phyloP scores from a whole-genome alignment of 192 early-diverging fungal species.

The Coemansia sp. region DNA sequence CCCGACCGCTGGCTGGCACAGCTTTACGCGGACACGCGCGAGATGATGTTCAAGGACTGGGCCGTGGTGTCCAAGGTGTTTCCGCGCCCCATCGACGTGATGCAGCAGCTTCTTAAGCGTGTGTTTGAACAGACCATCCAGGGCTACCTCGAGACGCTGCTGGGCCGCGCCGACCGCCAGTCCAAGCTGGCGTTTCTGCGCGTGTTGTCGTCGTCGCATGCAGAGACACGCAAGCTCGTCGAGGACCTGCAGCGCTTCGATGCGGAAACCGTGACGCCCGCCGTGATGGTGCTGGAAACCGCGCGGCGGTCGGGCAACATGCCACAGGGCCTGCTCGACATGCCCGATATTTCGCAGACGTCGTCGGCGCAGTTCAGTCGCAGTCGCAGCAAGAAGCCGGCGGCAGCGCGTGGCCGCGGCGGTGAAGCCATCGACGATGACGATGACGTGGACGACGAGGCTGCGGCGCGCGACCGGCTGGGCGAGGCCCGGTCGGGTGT shows the following conservation, averaged over 20 bases:
- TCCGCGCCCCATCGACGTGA: slow-evolving; percentile 83
- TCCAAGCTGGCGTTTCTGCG: slow-evolving; percentile 82
- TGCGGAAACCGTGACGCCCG: slow-evolving; percentile 58
- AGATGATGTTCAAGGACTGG: slow-evolving; percentile 85
- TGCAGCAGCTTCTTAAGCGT: slow-evolving; percentile 91
- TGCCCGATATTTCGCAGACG: slow-evolving; percentile 39
- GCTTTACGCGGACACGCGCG: slow-evolving; percentile 82
- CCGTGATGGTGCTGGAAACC: slow-evolving; percentile 49
- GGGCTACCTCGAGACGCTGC: slow-evolving; percentile 79
- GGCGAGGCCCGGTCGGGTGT: slow-evolving; percentile 49
- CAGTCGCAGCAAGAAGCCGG: slow-evolving; percentile 47
- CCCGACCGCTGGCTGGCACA: slow-evolving; percentile 70
- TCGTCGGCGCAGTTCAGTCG: slow-evolving; percentile 53
- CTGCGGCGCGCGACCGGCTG: slow-evolving; percentile 37
- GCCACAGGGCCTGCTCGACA: slow-evolving; percentile 47
- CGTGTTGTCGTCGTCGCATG: slow-evolving; percentile 69
- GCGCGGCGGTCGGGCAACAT: slow-evolving; percentile 39
- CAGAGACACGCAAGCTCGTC: slow-evolving; percentile 71
- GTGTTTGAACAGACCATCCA: slow-evolving; percentile 97
- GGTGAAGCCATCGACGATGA: slow-evolving; percentile 34
- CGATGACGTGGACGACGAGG: slow-evolving; percentile 50
- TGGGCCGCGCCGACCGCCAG: slow-evolving; percentile 66
- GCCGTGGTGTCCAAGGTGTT: slow-evolving; percentile 91
- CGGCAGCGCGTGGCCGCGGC: slow-evolving; percentile 6
- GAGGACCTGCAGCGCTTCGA: slow-evolving; percentile 81